Evolutionary conservation across 495 filamentous ascomycete species (phyloP).

Genomic region (Podospora bellae-mahoneyi): DNA sequence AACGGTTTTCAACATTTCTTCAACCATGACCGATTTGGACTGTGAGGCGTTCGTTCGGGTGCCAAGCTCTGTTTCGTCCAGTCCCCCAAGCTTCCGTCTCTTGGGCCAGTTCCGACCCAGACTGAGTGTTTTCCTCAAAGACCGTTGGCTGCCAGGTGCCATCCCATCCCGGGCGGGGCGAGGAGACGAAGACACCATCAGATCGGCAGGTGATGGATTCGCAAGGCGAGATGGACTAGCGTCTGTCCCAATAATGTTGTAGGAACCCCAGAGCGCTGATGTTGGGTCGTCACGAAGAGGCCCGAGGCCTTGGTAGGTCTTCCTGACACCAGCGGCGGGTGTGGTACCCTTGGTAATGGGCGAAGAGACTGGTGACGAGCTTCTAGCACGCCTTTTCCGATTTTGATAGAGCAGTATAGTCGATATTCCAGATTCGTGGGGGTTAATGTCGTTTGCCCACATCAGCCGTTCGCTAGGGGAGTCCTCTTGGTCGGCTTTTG

Average conservation of each 20-base stretch:
- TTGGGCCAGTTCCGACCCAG: conserved; percentile 70
- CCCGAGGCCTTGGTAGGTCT: conserved; percentile 55
- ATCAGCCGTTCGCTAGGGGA: conserved; percentile 45
- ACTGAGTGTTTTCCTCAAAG: conserved; percentile 65
- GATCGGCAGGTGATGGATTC: conserved; percentile 55
- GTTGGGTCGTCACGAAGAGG: conserved; percentile 82
- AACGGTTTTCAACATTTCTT: conserved; percentile 43
- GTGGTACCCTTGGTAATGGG: conserved; percentile 43
- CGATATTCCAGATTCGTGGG: conserved; percentile 43
- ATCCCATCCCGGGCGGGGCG: conserved; percentile 51
- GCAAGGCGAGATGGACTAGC: conserved; percentile 36
- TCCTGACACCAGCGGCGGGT: conserved; percentile 44
- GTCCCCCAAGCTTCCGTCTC: conserved; percentile 46
- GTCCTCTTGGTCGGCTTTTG: conserved; percentile 27
- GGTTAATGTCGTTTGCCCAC: conserved; percentile 39
- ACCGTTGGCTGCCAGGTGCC: conserved; percentile 47
- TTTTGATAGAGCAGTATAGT: conserved; percentile 48
- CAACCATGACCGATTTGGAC: conserved; percentile 52
- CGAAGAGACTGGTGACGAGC: conserved; percentile 76
- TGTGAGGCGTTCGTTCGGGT: conserved; percentile 21
- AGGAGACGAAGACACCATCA: conserved; percentile 68
- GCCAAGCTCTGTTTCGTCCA: conserved; percentile 16
- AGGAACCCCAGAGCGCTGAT: conserved; percentile 82
- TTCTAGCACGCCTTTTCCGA: conserved; percentile 66
- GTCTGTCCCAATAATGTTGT: conserved; percentile 43